These are phyloP conservation scores for Elsinoe ampelina DNA, from an alignment of 2,329 filamentous ascomycete species.

Conservation along the genomic window DNA sequence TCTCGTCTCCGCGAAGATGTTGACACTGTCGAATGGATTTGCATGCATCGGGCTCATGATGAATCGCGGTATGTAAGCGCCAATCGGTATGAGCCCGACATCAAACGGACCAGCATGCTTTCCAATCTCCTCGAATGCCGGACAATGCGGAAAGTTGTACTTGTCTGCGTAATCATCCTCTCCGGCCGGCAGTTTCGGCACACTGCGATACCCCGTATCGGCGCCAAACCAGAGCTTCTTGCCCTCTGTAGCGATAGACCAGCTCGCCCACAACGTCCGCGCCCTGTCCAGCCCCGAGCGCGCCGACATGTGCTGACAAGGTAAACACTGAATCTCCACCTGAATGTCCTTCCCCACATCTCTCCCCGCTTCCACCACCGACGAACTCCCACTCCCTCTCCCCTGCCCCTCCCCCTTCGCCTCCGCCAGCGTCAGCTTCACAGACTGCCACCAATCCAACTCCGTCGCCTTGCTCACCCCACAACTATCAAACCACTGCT, in stretches of 20 bases:
- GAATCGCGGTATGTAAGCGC: conserved; percentile 67
- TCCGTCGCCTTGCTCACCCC: conserved; percentile 74
- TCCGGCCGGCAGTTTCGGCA: conserved; percentile 53
- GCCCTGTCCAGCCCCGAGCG: conserved; percentile 60
- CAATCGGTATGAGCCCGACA: conserved; percentile 85
- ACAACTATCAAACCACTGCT: conserved; percentile 64
- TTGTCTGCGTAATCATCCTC: conserved; percentile 64
- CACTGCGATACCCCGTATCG: conserved; percentile 81
- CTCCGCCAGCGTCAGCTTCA: conserved; percentile 57
- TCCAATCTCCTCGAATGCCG: conserved; percentile 79
- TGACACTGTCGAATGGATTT: conserved; percentile 77
- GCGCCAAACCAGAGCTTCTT: conserved; percentile 77
- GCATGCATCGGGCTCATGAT: conserved; percentile 77
- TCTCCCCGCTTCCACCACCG: conserved; percentile 5
- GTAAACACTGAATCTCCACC: conserved; percentile 67
- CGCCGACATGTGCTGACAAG: conserved; percentile 73
- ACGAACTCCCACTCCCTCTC: neutral
- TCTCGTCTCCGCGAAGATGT: conserved; percentile 77
- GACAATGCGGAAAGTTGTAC: conserved; percentile 62
- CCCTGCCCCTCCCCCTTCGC: conserved; percentile 13
- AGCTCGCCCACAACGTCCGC: conserved; percentile 78
- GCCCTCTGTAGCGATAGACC: conserved; percentile 64
- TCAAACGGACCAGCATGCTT: conserved; percentile 75
- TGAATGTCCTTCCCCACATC: conserved; percentile 42
- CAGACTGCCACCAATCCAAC: conserved; percentile 90